Base-by-base conservation (phyloP, 2,329 filamentous ascomycete species). In the Nectriaceae sp. region DNA sequence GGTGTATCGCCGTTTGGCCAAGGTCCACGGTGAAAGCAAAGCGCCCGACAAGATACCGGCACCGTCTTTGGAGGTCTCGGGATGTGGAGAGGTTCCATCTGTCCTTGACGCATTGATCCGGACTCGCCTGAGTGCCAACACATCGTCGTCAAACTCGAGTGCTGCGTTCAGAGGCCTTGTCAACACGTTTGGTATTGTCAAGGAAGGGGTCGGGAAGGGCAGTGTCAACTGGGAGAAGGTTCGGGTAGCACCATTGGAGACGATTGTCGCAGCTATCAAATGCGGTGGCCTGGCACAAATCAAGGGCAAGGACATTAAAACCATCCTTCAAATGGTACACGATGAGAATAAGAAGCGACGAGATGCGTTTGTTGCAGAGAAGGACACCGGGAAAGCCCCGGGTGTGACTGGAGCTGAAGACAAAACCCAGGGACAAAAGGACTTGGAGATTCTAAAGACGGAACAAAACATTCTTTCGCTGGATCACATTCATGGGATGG, bases 191-290 rank as follows among this genome's bases (percentile, higher is more conserved):
- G 60, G 60, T 3, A 51, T 52, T 21, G 36, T 63, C 37, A 50
- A 57, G 5, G 50, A 60, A 19, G 60, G 60, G 2, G 57, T 63
- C 33, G 60, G 60, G 11, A 52, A 63, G 36, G 60, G 60, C 8
- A 63, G 60, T 22, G 60, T 63, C 21, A 52, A 63, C 24, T 63
- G 60, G 60, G 56, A 63, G 29, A 61, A 53, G 13, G 60, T 63
- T 13, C 59, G 60, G 36, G 42, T 35, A 10, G 60, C 60, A 13
- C 53, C 60, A 2, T 43, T 63, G 21, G 53, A 64, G 4, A 87
- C 89, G 18, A 74, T 89, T 0, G 70, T 75, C 1, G 66, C 75
- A 4, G 80, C 84, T 0, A 78, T 89, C 13, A 71, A 72, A 11
- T 85, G 87, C 53, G 83, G 84, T 2, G 60, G 60, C 4, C 37